Base-by-base conservation (phyloP, 2,329 filamentous ascomycete genomes). In the Aspergillus transmontanensis region DNA sequence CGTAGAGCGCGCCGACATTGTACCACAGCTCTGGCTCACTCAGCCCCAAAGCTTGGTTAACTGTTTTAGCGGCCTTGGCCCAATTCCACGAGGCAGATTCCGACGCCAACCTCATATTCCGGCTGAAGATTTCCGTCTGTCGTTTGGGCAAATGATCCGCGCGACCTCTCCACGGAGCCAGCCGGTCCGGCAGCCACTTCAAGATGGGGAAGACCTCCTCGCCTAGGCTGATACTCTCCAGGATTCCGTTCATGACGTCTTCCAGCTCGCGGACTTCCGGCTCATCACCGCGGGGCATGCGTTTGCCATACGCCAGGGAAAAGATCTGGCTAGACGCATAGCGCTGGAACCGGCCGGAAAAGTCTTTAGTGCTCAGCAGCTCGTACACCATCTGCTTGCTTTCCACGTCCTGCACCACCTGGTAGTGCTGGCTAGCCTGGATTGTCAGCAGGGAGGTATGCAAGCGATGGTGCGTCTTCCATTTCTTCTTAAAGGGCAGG, bases 201-300 rank as follows among this genome's bases (percentile, higher is more conserved):
- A 66, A 21, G 16, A 57, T 23, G 1, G 64, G 62, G 12, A 66
- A 62, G 11, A 51, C 28, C 4, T 64, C 64, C 14, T 32, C 45
- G 1, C 39, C n/a, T n/a, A 12, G 80, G 76, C 6, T 74, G 73
- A 10, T 73, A 74, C 3, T 23, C n/a, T 58, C 16, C 43, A 61
- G 9, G 26, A 57, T 57, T 10, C 79, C 73, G 4, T 76, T 72
- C 63, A 81, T 71, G 30, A 68, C 75, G 2, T 59, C 12, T 4
- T 64, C 57, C 3, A 69, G 32, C 16, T 64, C 68, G 1, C 41
- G 54, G 9, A 65, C 53, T n/a, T 66, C 66, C 0, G n/a, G 19
- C 21, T 57, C 57, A 16, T 62, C 58, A 6, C 46, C 56, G 7
- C n/a, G 28, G 12, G 56, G 51, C 41, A 68, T 61, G 32, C 65